Evolutionary conservation across 2,329 filamentous ascomycete genomes (phyloP), one percentile per base, ranked within the genome.

Genomic region (Bipolaris bicolor): DNA sequence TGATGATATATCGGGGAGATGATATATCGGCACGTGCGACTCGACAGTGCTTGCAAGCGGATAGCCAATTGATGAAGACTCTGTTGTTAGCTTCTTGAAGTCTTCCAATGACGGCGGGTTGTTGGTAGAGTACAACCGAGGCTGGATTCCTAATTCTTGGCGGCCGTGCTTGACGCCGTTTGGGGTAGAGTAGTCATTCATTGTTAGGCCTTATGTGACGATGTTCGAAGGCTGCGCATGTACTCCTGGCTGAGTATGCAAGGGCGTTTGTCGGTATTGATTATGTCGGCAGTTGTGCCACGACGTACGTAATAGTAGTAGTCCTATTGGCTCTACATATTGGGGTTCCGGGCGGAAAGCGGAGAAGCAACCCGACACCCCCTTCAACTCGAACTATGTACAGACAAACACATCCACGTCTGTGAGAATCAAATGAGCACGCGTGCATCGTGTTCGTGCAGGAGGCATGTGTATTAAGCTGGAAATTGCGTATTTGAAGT

Each of bases 1-100:
- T 3, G 75, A 65, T 3, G 78, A 69, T n/a, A 55, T 79, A 2
- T 66, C 58, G 0, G 72, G 63, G 5, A 84, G 75, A 33, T 83
- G 71, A 72, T 88, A 88, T 58, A 87, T 79, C 0, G 85, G 85
- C 3, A 88, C 77, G 61, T 86, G 86, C 37, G 78, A 72, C 20
- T 78, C 52, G 22, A 86, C 74, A 3, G 71, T 58, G 6, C 66
- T 66, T 1, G 83, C 79, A 1, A 84, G 77, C 0, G 83, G 83
- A 55, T 86, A 87, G 4, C 61, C 11, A 9, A 57, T 7, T 16
- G 73, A 64, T 7, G 74, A 68, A 10, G 67, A 76, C 47, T 79
- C 77, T 2, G 77, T 78, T 62, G 79, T 84, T 26, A 84, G 71
- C 2, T 67, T 63, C 57, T 77, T 73, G 64, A 85, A 82, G 1